A percentile compares a stretch with the other conserved stretches of the same genome.
These are phyloP conservation scores for Nicotiana knightiana DNA, from an alignment of 257 asterid genomes.

Conservation along the genomic window DNA sequence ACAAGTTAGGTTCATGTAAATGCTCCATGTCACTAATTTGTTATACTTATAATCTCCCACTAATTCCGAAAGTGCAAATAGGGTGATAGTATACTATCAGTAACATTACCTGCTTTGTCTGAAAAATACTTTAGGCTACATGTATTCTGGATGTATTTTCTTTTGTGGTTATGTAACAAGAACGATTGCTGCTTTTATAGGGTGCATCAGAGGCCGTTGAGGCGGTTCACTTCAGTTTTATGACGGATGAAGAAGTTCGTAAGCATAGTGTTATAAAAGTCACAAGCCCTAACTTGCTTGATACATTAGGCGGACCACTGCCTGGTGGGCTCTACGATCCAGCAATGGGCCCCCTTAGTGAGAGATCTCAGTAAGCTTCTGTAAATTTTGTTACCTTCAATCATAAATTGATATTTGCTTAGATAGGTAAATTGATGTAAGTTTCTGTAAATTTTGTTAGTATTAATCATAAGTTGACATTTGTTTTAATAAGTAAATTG, in stretches of 20 bases:
- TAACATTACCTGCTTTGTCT: not conserved
- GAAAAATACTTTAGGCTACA: not conserved
- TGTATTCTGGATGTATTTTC: not conserved
- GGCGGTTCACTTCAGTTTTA: constrained; percentile 56
- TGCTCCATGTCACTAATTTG: not conserved
- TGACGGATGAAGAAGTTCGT: constrained; percentile 67
- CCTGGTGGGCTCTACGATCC: constrained; percentile 80
- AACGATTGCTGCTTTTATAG: constrained; percentile 12
- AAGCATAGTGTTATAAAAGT: constrained; percentile 57
- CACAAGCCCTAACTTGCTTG: constrained; percentile 50
- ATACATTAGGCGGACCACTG: constrained; percentile 39
- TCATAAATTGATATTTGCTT: not conserved
- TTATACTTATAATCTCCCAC: not conserved
- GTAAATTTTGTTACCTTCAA: not conserved
- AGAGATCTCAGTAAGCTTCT: constrained; percentile 36
- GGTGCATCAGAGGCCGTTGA: constrained; percentile 52
- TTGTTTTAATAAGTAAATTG: not conserved
- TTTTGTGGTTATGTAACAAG: not conserved
- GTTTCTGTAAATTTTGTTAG: no score
- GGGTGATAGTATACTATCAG: not conserved
- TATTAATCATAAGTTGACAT: not conserved
- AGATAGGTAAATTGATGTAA: not conserved
- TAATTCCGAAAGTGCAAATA: not conserved
- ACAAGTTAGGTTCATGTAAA: no score
- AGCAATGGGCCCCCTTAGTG: constrained; percentile 67